phyloP scores from a whole-genome alignment of 164 flowering plant species.

The Liquidambar formosana region DNA sequence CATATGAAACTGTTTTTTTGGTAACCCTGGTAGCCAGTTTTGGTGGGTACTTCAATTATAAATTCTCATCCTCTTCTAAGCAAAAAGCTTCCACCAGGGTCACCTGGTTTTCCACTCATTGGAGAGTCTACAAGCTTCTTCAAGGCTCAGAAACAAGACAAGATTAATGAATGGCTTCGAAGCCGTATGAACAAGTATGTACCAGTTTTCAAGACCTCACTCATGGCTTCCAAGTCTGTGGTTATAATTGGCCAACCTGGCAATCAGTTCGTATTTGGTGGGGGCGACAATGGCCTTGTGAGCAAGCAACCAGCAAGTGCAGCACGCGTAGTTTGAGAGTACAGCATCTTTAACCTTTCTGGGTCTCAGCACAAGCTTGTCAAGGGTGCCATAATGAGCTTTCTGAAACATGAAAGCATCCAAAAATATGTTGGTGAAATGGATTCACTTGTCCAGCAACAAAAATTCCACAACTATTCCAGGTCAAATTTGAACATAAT shows the following conservation, averaged over 20 bases:
- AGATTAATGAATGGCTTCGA: constrained; percentile 21
- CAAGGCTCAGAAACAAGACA: constrained; percentile 20
- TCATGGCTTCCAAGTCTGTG: constrained; percentile 14
- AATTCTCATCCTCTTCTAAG: neutral
- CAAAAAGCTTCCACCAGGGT: constrained; percentile 29
- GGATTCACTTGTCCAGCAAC: constrained; percentile 23
- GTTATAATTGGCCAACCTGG: constrained; percentile 21
- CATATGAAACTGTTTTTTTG: constrained; percentile 2
- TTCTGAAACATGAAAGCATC: constrained; percentile 19
- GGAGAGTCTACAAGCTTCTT: constrained; percentile 34
- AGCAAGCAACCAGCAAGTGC: constrained; percentile 9
- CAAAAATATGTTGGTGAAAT: constrained; percentile 15
- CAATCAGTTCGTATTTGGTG: constrained; percentile 17
- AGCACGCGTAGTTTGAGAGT: constrained; percentile 14
- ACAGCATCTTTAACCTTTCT: constrained; percentile 19
- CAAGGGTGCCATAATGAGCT: constrained; percentile 18
- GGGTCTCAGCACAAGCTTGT: constrained; percentile 11
- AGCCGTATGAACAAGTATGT: constrained; percentile 24
- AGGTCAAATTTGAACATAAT: too few species aligned
- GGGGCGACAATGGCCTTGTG: constrained; percentile 12
- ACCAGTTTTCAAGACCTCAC: constrained; percentile 20
- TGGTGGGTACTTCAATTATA: constrained; percentile 17
- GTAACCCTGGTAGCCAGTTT: constrained; percentile 15
- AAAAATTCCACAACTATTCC: constrained; percentile 7
- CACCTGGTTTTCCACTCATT: constrained; percentile 28